These are phyloP conservation scores for Aspergillus pseudoglaucus DNA, from an alignment of 2,329 filamentous ascomycete species.

Conservation along the genomic window DNA sequence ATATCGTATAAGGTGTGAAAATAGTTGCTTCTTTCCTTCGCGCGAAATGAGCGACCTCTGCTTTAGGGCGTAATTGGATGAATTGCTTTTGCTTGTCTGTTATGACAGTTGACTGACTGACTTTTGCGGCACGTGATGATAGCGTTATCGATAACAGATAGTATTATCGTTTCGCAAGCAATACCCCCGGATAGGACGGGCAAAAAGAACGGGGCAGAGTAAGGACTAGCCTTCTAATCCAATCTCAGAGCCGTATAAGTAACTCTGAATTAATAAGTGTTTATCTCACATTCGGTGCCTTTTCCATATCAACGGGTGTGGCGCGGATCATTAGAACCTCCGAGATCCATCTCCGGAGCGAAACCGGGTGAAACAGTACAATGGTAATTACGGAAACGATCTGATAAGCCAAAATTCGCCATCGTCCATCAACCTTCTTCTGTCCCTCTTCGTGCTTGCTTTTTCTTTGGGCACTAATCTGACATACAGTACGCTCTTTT, in stretches of 20 bases:
- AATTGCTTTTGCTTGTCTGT: too few relatives aligned
- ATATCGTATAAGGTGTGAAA: not conserved
- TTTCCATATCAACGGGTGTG: too few relatives aligned
- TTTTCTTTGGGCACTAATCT: not conserved
- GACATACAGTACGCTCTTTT: not conserved
- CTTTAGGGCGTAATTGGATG: not conserved
- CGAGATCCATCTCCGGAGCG: conserved; percentile 1
- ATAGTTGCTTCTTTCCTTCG: not conserved
- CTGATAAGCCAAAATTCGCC: conserved; percentile 27
- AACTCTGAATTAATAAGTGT: too few relatives aligned
- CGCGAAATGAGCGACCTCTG: too few relatives aligned
- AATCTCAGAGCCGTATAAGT: too few relatives aligned
- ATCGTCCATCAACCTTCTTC: conserved; percentile 9
- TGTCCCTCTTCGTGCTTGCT: not conserved
- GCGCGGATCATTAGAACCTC: conserved; percentile 1
- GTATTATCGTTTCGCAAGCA: too few relatives aligned
- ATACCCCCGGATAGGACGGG: too few relatives aligned
- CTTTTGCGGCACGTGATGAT: not conserved
- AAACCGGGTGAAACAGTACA: not conserved
- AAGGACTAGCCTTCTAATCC: too few relatives aligned
- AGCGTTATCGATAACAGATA: not conserved
- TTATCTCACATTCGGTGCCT: not conserved
- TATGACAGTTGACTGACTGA: too few relatives aligned
- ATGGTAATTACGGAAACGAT: conserved; percentile 12
- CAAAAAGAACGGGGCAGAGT: too few relatives aligned